Evolutionary conservation across 2,329 filamentous ascomycete species (phyloP).

Genomic region (Cytospora mali): DNA sequence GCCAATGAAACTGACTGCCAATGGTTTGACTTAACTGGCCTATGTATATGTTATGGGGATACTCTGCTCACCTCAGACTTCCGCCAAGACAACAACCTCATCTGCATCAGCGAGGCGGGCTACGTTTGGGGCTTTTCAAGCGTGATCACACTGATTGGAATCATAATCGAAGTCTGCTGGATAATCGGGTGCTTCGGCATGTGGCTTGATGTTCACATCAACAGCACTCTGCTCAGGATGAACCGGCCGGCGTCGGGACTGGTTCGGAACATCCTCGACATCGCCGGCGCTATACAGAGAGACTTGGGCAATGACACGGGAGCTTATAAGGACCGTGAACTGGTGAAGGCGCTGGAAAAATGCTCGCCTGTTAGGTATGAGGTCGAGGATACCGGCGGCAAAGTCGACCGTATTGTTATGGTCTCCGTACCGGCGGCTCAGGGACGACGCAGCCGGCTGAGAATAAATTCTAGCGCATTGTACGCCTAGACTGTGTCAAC

Average conservation of each 20-base stretch:
- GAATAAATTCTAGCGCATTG: neutral
- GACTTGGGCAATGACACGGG: slow-evolving; percentile 19
- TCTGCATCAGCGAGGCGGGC: slow-evolving; percentile 18
- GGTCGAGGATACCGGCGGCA: neutral
- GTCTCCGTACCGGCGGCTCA: slow-evolving; percentile 1
- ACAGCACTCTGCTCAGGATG: slow-evolving; percentile 15
- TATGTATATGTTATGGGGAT: slow-evolving; percentile 9
- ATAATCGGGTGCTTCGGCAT: slow-evolving; percentile 18
- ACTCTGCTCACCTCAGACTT: slow-evolving; percentile 7
- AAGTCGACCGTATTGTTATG: neutral
- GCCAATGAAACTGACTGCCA: neutral
- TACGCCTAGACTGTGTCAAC: slow-evolving; percentile 2
- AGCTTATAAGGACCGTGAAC: neutral
- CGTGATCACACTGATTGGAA: slow-evolving; percentile 9
- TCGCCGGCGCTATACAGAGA: slow-evolving; percentile 5
- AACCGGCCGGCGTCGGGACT: slow-evolving; percentile 13
- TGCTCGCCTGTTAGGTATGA: slow-evolving; percentile 16
- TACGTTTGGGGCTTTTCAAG: slow-evolving; percentile 18
- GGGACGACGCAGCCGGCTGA: neutral
- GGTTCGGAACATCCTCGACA: slow-evolving; percentile 16
- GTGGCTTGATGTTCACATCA: slow-evolving; percentile 18
- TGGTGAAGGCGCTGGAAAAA: slow-evolving; percentile 7
- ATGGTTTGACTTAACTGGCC: neutral
- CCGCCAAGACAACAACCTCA: neutral
- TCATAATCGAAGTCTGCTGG: slow-evolving; percentile 19